phyloP scores from a whole-genome alignment of 169 alveolate genomes.

The Babesia bovis region DNA sequence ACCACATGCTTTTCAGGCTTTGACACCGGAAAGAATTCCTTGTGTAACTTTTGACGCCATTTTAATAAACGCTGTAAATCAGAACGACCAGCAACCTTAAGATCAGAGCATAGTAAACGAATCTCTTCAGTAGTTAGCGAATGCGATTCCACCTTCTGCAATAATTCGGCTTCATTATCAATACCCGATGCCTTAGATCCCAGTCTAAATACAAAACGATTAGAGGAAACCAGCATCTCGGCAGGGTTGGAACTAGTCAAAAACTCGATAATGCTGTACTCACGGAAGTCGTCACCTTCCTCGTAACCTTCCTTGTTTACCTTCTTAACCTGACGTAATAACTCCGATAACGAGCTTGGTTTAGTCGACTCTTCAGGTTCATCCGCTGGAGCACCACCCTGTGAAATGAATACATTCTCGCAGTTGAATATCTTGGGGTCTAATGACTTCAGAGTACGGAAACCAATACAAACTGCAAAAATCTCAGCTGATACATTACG shows the following conservation, averaged over 20 bases:
- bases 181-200: constrained; percentile 13
- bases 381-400: constrained; percentile 18
- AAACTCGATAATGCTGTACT: constrained; percentile 71
- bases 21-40: constrained; percentile 19
- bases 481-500: constrained; percentile 98
- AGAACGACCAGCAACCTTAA: constrained; percentile 85
- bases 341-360: constrained; percentile 68
- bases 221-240: constrained; percentile 67
- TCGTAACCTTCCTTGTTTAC: constrained; percentile 85
- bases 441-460: constrained; percentile 88
- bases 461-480: constrained; percentile 93
- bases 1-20: constrained; percentile 1
- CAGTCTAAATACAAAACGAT: constrained; percentile 66
- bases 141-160: constrained; percentile 39
- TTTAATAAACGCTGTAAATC: constrained; percentile 82
- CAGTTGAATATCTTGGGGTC: constrained; percentile 96
- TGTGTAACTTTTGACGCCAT: constrained; percentile 82
- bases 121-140: constrained; percentile 81
- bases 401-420: constrained; percentile 84
- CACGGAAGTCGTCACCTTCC: constrained; percentile 82
- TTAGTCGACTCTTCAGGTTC: constrained; percentile 58
- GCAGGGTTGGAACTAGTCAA: constrained; percentile 78
- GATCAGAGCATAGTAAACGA: constrained; percentile 72
- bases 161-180: constrained; percentile 26
- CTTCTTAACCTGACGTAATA: constrained; percentile 77